phyloP scores from a whole-genome alignment of 805 yeast species.

The Monosporozyma yasuniensis region DNA sequence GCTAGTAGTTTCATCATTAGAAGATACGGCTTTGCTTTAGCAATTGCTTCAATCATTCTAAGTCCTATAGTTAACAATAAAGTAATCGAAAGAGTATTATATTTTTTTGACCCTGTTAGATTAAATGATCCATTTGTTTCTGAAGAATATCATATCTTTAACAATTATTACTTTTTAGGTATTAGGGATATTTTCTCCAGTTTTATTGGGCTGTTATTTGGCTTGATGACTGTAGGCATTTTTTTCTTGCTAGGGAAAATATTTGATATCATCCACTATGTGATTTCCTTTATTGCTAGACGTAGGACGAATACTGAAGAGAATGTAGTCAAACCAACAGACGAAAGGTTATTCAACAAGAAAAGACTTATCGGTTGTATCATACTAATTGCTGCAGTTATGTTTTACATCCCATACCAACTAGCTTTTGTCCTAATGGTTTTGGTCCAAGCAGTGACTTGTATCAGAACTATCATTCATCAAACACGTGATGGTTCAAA shows the following conservation, averaged over 20 bases:
- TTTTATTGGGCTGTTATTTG: conserved; percentile 52
- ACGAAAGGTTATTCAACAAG: conserved; percentile 10
- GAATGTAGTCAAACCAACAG: neutral
- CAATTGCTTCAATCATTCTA: conserved; percentile 29
- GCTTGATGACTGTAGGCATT: conserved; percentile 19
- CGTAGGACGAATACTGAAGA: neutral
- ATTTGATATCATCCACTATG: conserved; percentile 1
- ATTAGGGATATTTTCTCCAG: conserved; percentile 47
- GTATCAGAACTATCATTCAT: conserved; percentile 31
- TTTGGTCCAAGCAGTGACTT: conserved; percentile 48
- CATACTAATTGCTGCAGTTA: conserved; percentile 37
- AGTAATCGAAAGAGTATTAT: conserved; percentile 33
- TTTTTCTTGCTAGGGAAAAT: conserved; percentile 5
- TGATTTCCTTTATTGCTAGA: neutral
- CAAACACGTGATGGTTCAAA: conserved; percentile 3
- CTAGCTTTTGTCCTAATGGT: conserved; percentile 58
- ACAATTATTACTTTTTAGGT: conserved; percentile 62
- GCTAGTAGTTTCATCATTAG: conserved; percentile 35
- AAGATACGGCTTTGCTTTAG: conserved; percentile 21
- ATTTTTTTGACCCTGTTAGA: conserved; percentile 46
- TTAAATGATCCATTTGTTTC: conserved; percentile 39
- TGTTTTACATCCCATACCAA: conserved; percentile 71
- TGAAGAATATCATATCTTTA: conserved; percentile 28
- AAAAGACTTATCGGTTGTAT: conserved; percentile 30
- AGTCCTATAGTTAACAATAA: conserved; percentile 29